Percentiles rank a stretch among this genome's conserved stretches.
These are phyloP conservation scores for Amylocarpus encephaloides DNA, from an alignment of 2,329 filamentous ascomycete genomes.

Conservation along the genomic window DNA sequence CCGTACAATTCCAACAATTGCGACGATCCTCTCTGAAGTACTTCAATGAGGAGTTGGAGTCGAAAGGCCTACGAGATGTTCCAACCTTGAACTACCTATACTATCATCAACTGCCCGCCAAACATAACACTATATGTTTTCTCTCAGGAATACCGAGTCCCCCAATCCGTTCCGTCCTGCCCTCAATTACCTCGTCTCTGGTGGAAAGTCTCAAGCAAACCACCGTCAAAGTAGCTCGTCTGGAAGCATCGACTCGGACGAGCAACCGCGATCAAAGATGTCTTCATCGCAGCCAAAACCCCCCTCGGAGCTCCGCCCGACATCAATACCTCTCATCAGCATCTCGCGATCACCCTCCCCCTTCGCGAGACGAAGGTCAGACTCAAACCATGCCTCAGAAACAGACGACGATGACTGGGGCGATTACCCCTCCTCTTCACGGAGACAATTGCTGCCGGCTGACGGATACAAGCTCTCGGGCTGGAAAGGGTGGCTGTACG, in stretches of 20 bases:
- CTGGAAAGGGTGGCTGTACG: slow-evolving; percentile 32
- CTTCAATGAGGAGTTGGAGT: too few species aligned
- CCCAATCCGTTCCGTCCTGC: slow-evolving; percentile 34
- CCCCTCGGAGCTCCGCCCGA: slow-evolving; percentile 31
- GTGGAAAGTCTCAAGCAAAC: slow-evolving; percentile 14
- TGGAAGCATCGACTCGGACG: slow-evolving; percentile 26
- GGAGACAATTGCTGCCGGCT: slow-evolving; percentile 29
- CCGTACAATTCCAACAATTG: too few species aligned
- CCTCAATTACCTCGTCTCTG: slow-evolving; percentile 32
- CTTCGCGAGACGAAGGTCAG: slow-evolving; percentile 38
- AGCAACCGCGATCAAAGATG: slow-evolving; percentile 22
- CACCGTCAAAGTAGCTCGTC: slow-evolving; percentile 22
- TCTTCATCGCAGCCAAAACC: slow-evolving; percentile 19
- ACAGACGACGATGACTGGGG: slow-evolving; percentile 40
- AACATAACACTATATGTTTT: slow-evolving; percentile 24
- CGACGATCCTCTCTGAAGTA: too few species aligned
- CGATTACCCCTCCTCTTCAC: slow-evolving; percentile 33
- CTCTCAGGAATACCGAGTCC: slow-evolving; percentile 26
- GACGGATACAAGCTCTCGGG: slow-evolving; percentile 23
- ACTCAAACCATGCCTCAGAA: slow-evolving; percentile 35
- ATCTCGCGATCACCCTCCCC: slow-evolving; percentile 40
- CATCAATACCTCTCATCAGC: slow-evolving; percentile 38
- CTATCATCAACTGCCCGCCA: neutral
- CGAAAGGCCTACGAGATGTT: neutral
- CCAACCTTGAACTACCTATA: neutral